Base-by-base conservation (phyloP, 2,329 filamentous ascomycete genomes). In the Calycina herbarum region DNA sequence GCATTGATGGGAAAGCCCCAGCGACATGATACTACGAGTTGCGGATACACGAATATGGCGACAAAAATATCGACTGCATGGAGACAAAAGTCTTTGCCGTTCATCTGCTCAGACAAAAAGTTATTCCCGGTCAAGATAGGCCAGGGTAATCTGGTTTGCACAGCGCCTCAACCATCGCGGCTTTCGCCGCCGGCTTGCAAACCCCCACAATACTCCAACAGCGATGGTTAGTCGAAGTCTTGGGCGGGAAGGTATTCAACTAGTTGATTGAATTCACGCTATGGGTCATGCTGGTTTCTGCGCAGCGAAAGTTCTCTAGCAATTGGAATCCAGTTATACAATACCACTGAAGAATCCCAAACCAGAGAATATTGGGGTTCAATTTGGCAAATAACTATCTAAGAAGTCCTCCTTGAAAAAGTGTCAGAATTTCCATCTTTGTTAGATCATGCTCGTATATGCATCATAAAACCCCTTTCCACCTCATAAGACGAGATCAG, bases 1-100 rank as follows among this genome's bases (percentile, higher is more conserved):
- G 63, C 33, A 65, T 67, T 35, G 27, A 57, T 31, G 27, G 31
- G 1, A 35, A 31, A 31, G 13, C 24, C 17, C 54, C 54, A 57
- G 27, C 13, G 27, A 57, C 54, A 35, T 57, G 54, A 57, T 24
- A 51, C 45, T 20, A 20, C n/a, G 17, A 45, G 17, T 45, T n/a
- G 17, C 40, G 8, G 3, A 51, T 24, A 51, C 5, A 11, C 20
- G 45, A 51, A 51, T 51, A 8, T 10, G 27, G 45, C 45, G 45
- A 51, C n/a, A 51, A 51, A 11, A 11, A 11, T 27, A 45, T n/a
- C 42, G n/a, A 45, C 7, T 45, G 42, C 17, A n/a, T 17, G 42
- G 15, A 2, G 6, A 17, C 17, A n/a, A 33, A 20, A 7, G 42
- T n/a, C 42, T n/a, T n/a, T n/a, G 42, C 42, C 42, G 6, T 45